Conservation (phyloP, 1,139 yeast species). For the Wickerhamiella pararugosa region DNA sequence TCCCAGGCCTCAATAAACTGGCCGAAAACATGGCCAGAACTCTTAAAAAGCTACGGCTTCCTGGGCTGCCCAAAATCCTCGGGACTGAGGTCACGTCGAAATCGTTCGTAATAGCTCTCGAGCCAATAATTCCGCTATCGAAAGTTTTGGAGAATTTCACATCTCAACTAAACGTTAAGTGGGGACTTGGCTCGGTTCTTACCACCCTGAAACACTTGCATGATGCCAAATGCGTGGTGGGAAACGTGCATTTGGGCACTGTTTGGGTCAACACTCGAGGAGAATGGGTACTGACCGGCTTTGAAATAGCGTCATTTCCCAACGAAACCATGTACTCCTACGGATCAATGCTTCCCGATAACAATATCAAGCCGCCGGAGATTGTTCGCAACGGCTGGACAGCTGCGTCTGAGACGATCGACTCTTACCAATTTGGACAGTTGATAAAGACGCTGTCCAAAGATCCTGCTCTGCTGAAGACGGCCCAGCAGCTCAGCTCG, state of each 20-base stretch:
- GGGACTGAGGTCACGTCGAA: constrained; percentile 53
- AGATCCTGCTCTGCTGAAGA: background rate
- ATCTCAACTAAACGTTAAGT: constrained; percentile 28
- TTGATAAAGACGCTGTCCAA: background rate
- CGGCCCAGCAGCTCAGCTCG: background rate
- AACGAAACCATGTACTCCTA: constrained; percentile 19
- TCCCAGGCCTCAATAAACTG: constrained; percentile 32
- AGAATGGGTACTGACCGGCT: constrained; percentile 77
- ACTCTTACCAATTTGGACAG: constrained; percentile 9
- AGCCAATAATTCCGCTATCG: constrained; percentile 50
- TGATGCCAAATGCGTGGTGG: constrained; percentile 50
- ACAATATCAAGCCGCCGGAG: constrained; percentile 31
- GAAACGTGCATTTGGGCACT: constrained; percentile 42
- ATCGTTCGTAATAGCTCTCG: constrained; percentile 58
- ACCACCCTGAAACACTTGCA: constrained; percentile 48
- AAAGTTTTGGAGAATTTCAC: constrained; percentile 15
- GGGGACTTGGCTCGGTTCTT: constrained; percentile 38
- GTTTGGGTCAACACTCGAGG: constrained; percentile 55
- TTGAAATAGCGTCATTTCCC: constrained; percentile 46
- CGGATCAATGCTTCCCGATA: constrained; percentile 24
- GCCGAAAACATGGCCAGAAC: constrained; percentile 54
- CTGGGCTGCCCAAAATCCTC: constrained; percentile 55
- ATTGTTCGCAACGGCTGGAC: constrained; percentile 31
- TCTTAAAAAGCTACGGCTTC: constrained; percentile 55
- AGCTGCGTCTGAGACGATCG: constrained; percentile 21